Evolutionary conservation across 2,329 filamentous ascomycete genomes (phyloP).

Genomic region (Hypoxylon sp.): DNA sequence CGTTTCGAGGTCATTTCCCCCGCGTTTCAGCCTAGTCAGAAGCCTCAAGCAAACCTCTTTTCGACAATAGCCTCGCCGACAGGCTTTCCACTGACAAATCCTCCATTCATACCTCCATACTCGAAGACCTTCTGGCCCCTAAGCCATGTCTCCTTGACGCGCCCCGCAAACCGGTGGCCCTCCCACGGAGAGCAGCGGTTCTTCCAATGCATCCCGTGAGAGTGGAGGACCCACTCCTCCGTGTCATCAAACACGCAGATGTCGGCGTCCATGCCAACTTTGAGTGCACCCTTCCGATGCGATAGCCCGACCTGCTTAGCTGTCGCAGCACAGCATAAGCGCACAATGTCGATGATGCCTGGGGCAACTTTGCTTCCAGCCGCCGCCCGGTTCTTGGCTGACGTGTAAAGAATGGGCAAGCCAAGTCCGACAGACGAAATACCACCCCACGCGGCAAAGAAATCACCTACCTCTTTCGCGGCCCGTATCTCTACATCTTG

Average conservation of each 20-base stretch:
- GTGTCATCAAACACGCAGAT: constrained; percentile 92
- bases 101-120: constrained; percentile 67
- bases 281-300: constrained; percentile 84
- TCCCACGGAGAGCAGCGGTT: constrained; percentile 95
- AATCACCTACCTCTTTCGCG: constrained; percentile 76
- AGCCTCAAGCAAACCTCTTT: constrained; percentile 63
- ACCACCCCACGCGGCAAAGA: constrained; percentile 96
- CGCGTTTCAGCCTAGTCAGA: background rate
- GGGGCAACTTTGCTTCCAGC: constrained; percentile 60
- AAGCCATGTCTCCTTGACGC: constrained; percentile 89
- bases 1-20: background rate
- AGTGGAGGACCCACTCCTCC: constrained; percentile 80
- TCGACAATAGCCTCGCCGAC: constrained; percentile 72
- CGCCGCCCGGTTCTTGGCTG: constrained; percentile 73
- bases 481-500: constrained; percentile 49
- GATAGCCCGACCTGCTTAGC: constrained; percentile 89
- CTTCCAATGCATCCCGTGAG: constrained; percentile 90
- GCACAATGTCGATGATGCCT: constrained; percentile 82
- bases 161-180: constrained; percentile 80
- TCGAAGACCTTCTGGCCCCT: constrained; percentile 82
- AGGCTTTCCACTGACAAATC: constrained; percentile 66
- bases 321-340: constrained; percentile 88
- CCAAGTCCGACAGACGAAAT: constrained; percentile 95
- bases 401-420: constrained; percentile 89
- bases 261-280: constrained; percentile 88